Evolutionary conservation across 140 eudicot species (phyloP), one percentile per base, ranked within the genome.

Genomic region (Erigeron philadelphicus): DNA sequence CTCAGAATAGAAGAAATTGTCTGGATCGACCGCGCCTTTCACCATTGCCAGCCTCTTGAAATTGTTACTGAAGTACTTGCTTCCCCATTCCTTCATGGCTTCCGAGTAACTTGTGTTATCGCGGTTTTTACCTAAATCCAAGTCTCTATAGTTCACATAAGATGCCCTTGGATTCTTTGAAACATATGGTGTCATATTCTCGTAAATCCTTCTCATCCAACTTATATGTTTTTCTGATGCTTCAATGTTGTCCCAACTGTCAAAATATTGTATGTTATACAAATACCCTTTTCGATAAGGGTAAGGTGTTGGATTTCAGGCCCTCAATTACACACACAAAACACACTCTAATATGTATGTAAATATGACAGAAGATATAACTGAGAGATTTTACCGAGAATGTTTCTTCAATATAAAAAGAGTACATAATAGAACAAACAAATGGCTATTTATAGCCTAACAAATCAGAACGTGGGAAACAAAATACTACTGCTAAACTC

Each of bases 71-170:
- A 71, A 78, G 11, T 78, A 78, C 62, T 38, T 72, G 0, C 25
- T 50, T 25, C 77, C 74, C 64, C 71, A 78, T 3, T 40, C 12
- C 25, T 21, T 21, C 50, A 40, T 55, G 3, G 69, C 81, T 12
- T 64, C 42, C 19, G 9, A 23, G 2, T 71, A 78, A 19, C 64
- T 71, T 18, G 17, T 48, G 60, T 77, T 72, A 21, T 21, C 18
- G 3, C 4, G 43, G 5, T 11, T 50, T 17, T 25, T 58, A 10
- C 82, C 82, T 15, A 78, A 47, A 61, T 72, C 82, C 43, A 78
- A 59, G 48, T 78, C 82, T 52, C 81, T 72, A 10, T 78, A 78
- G 48, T 72, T 67, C 12, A 61, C 75, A 62, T 67, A 73, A 16
- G 74, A 38, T 5, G 41, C 68, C 48, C 81, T 78, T 0, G 81